Evolutionary conservation across 2,329 filamentous ascomycete genomes (phyloP).

Genomic region (Clonostachys solani): DNA sequence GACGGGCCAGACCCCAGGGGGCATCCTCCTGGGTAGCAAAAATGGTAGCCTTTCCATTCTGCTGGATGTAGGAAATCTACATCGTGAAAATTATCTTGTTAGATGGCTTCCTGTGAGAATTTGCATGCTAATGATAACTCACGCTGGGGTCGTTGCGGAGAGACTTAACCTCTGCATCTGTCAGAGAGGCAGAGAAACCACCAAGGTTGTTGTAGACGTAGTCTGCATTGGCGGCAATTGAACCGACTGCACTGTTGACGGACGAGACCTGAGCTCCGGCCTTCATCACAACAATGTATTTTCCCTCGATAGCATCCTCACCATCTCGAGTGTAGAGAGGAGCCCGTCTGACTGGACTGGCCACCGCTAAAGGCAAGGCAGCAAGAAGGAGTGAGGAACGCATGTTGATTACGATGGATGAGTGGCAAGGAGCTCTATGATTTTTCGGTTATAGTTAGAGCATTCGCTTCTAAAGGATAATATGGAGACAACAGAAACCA

Average conservation of each 20-base stretch:
- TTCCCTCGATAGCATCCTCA: slow-evolving; percentile 11
- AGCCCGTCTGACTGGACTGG: slow-evolving; percentile 1
- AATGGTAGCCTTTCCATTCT: slow-evolving; percentile 24
- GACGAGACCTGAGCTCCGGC: slow-evolving; percentile 6
- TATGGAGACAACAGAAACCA: too few species aligned
- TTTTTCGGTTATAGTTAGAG: too few species aligned
- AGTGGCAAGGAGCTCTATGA: too few species aligned
- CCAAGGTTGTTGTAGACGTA: slow-evolving; percentile 12
- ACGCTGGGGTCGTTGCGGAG: slow-evolving; percentile 12
- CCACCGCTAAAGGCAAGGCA: slow-evolving; percentile 21
- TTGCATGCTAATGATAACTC: not conserved
- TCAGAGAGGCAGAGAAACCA: slow-evolving; percentile 14
- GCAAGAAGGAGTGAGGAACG: slow-evolving; percentile 22
- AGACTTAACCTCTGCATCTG: slow-evolving; percentile 7
- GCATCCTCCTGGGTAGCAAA: slow-evolving; percentile 21
- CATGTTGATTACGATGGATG: slow-evolving; percentile 14
- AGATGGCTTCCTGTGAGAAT: not conserved
- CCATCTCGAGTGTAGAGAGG: not conserved
- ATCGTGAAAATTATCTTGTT: not conserved
- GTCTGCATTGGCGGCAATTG: slow-evolving; percentile 10
- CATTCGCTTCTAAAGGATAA: too few species aligned
- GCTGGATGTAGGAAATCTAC: slow-evolving; percentile 27
- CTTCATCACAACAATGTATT: slow-evolving; percentile 18
- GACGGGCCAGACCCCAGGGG: slow-evolving; percentile 27
- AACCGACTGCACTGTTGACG: slow-evolving; percentile 6